Conservation (phyloP, 345 rosid species). For the Heritiera littoralis region DNA sequence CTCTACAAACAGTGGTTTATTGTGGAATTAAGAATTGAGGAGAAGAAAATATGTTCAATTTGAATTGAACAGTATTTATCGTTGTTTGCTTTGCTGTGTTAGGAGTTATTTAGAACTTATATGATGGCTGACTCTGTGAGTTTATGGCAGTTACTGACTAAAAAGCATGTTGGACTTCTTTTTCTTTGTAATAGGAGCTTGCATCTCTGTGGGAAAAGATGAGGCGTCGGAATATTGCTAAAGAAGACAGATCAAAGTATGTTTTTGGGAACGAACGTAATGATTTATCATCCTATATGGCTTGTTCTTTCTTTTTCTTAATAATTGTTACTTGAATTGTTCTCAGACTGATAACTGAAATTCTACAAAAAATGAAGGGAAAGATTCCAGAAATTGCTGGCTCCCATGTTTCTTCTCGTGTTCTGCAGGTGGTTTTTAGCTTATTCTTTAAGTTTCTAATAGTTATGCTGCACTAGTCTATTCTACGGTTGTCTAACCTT, state of each 20-base stretch:
- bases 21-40: background rate
- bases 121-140: background rate
- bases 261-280: slow-evolving; percentile 20
- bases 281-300: background rate
- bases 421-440: slow-evolving; percentile 67
- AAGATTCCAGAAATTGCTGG: slow-evolving; percentile 86
- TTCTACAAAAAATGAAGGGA: slow-evolving; percentile 80
- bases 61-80: background rate
- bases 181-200: slow-evolving; percentile 64
- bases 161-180: background rate
- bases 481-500: background rate
- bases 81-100: background rate
- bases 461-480: background rate
- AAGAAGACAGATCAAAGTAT: slow-evolving; percentile 84
- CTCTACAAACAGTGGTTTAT: background rate
- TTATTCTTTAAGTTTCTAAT: background rate
- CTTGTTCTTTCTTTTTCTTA: background rate
- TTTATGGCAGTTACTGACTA: slow-evolving; percentile 3
- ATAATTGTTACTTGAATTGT: slow-evolving; percentile 15
- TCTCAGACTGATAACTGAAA: slow-evolving; percentile 68
- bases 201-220: slow-evolving; percentile 88
- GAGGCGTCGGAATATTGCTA: slow-evolving; percentile 80
- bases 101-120: background rate
- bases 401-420: slow-evolving; percentile 87
- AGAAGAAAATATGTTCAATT: background rate